Base-by-base conservation (phyloP, 805 yeast genomes). In the Myxozyma vanderwaltii region DNA sequence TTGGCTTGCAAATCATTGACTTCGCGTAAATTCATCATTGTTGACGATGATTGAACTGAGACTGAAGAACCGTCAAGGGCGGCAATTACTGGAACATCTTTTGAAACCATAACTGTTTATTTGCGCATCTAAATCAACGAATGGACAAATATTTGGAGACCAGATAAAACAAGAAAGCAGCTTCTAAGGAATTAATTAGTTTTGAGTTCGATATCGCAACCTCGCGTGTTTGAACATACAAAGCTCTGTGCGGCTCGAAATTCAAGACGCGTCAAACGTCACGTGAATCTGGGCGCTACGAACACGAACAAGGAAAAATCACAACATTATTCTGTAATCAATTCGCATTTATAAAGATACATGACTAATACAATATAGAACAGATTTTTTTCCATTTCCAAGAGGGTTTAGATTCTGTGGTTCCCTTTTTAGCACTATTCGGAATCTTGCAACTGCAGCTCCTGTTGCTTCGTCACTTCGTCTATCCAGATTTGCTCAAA, bases 1-100 rank as follows among this genome's bases (percentile, higher is more conserved):
- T 59, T 46, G 51, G 66, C 10, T 41, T 56, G 49, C 26, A 56
- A 45, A 29, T 35, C 58, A 7, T 36, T 46, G 3, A 54, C 5
- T 8, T 51, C 61, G 24, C 49, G 39, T 23, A 43, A 21, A 17
- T 17, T 38, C 13, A 36, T 21, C 52, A 24, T 48, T n/a, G 31
- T n/a, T 7, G 50, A 21, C 41, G 35, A 23, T 21, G 39, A 43
- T 43, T 12, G 4, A 2, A 35, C 52, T 17, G 52, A 35, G 21
- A 35, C 41, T 3, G 52, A 48, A 5, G 43, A 36, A 15, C 52
- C 51, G 21, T 48, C 43, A 19, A 35, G 43, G 4, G 43, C 43
- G 10, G 45, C 15, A 7, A 15, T 23, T 23, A 17, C 10, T 41
- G 45, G 5, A 6, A 5, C 21, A 17, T 41, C 45, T 4, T 17